A percentile compares a stretch with the other conserved stretches of the same genome.
Conservation (phyloP, 345 rosid genomes). For the Trapa bicornis region DNA sequence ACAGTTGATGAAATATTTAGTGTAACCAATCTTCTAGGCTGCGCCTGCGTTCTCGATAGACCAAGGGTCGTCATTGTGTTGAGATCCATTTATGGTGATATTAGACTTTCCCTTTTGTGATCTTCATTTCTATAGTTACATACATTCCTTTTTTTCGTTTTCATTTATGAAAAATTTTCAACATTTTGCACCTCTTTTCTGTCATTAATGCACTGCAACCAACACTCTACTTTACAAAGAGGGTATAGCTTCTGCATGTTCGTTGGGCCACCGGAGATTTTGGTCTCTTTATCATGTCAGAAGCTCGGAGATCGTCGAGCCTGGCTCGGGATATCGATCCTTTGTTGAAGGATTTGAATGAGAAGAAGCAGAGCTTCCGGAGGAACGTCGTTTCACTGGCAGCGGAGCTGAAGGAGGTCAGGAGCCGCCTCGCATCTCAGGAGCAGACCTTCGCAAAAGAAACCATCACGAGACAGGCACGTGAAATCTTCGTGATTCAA, state of each 20-base stretch:
- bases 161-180: not conserved
- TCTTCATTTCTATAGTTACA: not conserved
- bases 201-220: not conserved
- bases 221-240: not conserved
- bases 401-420: conserved; percentile 71
- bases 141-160: conserved; percentile 5
- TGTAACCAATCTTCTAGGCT: too few species aligned
- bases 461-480: conserved; percentile 65
- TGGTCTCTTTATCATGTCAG: conserved; percentile 15
- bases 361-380: conserved; percentile 84
- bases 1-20: too few species aligned
- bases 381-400: conserved; percentile 85
- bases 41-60: too few species aligned
- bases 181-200: not conserved
- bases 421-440: conserved; percentile 60
- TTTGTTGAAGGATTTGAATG: conserved; percentile 73
- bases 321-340: conserved; percentile 56
- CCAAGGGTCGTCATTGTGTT: not conserved
- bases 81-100: not conserved
- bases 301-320: conserved; percentile 16
- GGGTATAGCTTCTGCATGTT: not conserved
- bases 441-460: conserved; percentile 66
- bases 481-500: conserved; percentile 10
- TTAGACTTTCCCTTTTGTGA: not conserved
- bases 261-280: not conserved